Evolutionary conservation across 2,329 filamentous ascomycete species (phyloP).

Genomic region (Anisogramma anomala): DNA sequence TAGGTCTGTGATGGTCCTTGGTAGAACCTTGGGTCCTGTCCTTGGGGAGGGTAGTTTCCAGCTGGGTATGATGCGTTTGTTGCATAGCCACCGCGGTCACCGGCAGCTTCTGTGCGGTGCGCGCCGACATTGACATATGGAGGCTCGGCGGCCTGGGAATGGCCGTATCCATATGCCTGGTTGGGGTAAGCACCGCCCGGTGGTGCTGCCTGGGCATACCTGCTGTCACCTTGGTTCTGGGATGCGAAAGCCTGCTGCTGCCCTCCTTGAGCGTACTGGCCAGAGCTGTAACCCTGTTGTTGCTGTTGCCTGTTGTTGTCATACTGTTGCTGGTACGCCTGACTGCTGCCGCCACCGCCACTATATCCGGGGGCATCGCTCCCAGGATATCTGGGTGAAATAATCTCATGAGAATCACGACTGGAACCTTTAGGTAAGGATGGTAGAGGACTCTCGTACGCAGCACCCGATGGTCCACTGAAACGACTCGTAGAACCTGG

Average conservation of each 20-base stretch:
- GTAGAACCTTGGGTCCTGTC: constrained; percentile 18
- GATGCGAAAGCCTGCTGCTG: constrained; percentile 1
- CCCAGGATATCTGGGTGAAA: constrained; percentile 38
- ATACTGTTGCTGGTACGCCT: constrained; percentile 15
- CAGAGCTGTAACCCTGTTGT: constrained; percentile 6
- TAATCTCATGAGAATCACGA: constrained; percentile 24
- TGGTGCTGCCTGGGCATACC: constrained; percentile 7
- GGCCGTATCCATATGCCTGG: constrained; percentile 3
- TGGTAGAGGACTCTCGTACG: constrained; percentile 11
- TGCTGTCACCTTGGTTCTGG: constrained; percentile 4
- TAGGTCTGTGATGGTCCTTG: constrained; percentile 21
- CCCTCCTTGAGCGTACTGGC: constrained; percentile 11
- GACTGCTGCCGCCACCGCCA: constrained; percentile 16
- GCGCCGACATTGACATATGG: constrained; percentile 6
- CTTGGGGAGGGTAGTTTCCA: background rate
- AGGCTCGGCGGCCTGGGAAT: background rate
- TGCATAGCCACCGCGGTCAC: constrained; percentile 1
- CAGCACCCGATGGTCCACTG: constrained; percentile 17
- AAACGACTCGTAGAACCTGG: constrained; percentile 39
- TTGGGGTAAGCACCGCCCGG: constrained; percentile 2
- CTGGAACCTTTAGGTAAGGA: constrained; percentile 8
- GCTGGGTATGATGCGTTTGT: background rate
- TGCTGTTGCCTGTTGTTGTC: constrained; percentile 21
- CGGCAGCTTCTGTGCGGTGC: constrained; percentile 1
- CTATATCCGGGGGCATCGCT: constrained; percentile 38